phyloP scores from a whole-genome alignment of 2,329 filamentous ascomycete species.

The Amauroascus verrucosus region DNA sequence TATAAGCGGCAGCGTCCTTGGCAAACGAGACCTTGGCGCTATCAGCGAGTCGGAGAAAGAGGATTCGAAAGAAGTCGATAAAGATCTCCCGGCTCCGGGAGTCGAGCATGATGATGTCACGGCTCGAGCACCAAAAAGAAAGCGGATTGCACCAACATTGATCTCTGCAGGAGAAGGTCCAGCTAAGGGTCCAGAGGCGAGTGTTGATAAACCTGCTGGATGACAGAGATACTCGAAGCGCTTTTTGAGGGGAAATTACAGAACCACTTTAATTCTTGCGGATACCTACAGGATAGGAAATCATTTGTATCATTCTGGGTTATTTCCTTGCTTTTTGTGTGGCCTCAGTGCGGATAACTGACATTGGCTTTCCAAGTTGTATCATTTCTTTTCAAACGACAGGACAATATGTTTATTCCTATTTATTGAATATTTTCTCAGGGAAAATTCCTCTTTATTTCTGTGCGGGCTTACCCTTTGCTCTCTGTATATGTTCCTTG shows the following conservation, averaged over 20 bases:
- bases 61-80: slow-evolving; percentile 25
- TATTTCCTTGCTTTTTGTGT: not conserved
- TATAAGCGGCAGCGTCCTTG: slow-evolving; percentile 45
- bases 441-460: not conserved
- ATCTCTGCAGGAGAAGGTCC: slow-evolving; percentile 9
- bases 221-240: not conserved
- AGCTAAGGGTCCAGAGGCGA: not conserved
- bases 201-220: not conserved
- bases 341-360: not conserved
- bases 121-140: slow-evolving; percentile 15
- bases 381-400: not conserved
- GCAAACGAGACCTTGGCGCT: slow-evolving; percentile 39
- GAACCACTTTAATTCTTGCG: not conserved
- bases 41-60: slow-evolving; percentile 39
- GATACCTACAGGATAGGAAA: not conserved
- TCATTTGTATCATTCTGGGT: not conserved
- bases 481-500: not conserved
- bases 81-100: not conserved
- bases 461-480: not conserved
- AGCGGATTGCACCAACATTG: slow-evolving; percentile 18
- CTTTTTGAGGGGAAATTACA: not conserved
- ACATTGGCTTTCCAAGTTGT: not conserved
- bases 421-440: not conserved
- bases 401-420: not conserved
- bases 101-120: slow-evolving; percentile 1